Evolutionary conservation across 345 rosid species (phyloP), one percentile per base, ranked within the genome.

Genomic region (Passiflora organensis): DNA sequence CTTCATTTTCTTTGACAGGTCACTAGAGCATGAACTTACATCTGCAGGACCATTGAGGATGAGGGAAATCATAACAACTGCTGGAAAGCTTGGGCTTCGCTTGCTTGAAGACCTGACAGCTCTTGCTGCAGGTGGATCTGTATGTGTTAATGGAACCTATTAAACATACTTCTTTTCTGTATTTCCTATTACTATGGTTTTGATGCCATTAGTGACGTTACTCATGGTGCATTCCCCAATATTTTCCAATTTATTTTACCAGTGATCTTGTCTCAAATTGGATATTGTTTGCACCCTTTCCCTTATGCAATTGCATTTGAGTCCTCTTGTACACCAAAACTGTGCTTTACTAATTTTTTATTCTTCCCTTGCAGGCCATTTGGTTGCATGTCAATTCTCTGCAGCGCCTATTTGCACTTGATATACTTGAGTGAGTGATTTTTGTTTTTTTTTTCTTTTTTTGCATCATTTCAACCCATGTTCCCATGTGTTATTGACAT

Each of bases 71-170:
- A 65, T 79, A 65, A 77, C 80, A 56, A 72, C 74, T 53, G 66
- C 74, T 50, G 97, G 97, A 68, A 89, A 83, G 72, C 76, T 93
- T 61, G 99, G 95, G 78, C 83, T 89, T 72, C 86, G 76, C 53
- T 72, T 93, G 77, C 99, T 93, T 65, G 99, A 93, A 83, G 97
- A 89, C 95, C 85, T 89, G 87, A 89, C 95, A 86, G 96, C 97
- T 79, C 89, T 91, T 77, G 99, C 97, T 84, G 99, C 95, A 86
- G 95, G 99, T 89, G 99, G 97, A 93, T 86, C 94, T 82, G 96
- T 91, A 91, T 78, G 98, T 91, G 80, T 69, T 76, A 68, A 67
- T 79, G 77, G 80, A 67, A 67, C 64, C 75, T 62, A 67, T 60
- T 70, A 48, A 21, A 66, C 57, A 60, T 12, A 57, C 22, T 69